Conservation (phyloP, 177 flowering plant genomes). For the Telopea speciosissima region DNA sequence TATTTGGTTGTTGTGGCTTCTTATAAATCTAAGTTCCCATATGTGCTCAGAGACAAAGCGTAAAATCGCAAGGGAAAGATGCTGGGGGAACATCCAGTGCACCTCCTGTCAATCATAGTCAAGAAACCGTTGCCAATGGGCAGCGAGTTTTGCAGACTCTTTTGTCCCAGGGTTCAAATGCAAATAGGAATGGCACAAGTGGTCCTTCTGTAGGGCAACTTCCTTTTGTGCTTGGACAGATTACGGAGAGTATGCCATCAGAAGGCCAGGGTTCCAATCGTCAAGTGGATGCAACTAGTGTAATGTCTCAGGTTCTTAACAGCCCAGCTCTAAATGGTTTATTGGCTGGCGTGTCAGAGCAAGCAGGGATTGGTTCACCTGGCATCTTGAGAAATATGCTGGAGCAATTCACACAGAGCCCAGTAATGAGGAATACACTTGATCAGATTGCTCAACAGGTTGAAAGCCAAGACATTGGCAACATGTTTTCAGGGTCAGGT, state of each 20-base stretch:
- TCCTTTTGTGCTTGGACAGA: slow-evolving; percentile 20
- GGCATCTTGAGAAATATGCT: slow-evolving; percentile 68
- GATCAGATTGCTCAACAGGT: slow-evolving; percentile 76
- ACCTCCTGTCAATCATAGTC: slow-evolving; percentile 23
- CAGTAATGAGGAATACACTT: slow-evolving; percentile 65
- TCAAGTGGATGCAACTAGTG: slow-evolving; percentile 40
- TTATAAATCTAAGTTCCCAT: neutral
- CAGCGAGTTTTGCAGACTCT: slow-evolving; percentile 53
- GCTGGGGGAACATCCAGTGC: slow-evolving; percentile 25
- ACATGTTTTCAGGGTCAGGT: slow-evolving; percentile 54
- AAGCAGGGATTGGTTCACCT: slow-evolving; percentile 76
- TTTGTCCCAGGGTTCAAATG: slow-evolving; percentile 33
- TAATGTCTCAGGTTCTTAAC: slow-evolving; percentile 68
- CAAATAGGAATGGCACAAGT: slow-evolving; percentile 19
- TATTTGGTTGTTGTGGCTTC: neutral
- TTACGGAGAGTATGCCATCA: slow-evolving; percentile 11
- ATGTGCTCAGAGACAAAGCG: slow-evolving; percentile 38
- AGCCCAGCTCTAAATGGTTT: slow-evolving; percentile 65
- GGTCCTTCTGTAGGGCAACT: slow-evolving; percentile 16
- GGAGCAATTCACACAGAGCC: slow-evolving; percentile 74
- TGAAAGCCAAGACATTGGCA: slow-evolving; percentile 55
- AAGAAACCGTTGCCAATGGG: slow-evolving; percentile 24
- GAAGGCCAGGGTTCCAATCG: slow-evolving; percentile 29
- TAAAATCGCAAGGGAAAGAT: slow-evolving; percentile 26
- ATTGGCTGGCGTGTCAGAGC: slow-evolving; percentile 70